phyloP scores from a whole-genome alignment of 2,329 filamentous ascomycete genomes.

The Daldinia sp. region DNA sequence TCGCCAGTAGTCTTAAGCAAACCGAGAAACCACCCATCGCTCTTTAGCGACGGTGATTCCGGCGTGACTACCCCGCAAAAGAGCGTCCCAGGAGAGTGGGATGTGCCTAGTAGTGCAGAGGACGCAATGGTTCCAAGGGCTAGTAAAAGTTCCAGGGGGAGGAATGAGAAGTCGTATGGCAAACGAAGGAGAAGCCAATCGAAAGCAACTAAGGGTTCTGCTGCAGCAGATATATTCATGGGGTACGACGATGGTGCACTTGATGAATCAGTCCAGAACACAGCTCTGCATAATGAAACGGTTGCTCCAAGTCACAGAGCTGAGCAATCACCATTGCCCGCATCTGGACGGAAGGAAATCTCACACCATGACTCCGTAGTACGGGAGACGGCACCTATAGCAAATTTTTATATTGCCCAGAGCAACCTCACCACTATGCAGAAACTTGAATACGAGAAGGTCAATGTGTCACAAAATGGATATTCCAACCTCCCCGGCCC shows the following conservation, averaged over 20 bases:
- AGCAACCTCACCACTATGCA: constrained; percentile 53
- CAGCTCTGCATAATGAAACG: constrained; percentile 19
- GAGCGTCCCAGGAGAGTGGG: constrained; percentile 49
- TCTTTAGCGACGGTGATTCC: constrained; percentile 43
- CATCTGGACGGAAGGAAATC: constrained; percentile 38
- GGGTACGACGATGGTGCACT: constrained; percentile 22
- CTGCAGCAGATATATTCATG: constrained; percentile 30
- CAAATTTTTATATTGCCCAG: constrained; percentile 51
- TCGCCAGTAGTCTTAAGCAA: constrained; percentile 42
- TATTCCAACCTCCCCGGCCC: constrained; percentile 39
- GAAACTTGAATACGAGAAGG: constrained; percentile 51
- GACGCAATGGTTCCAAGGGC: constrained; percentile 17
- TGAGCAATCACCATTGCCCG: constrained; percentile 26
- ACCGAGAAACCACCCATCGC: constrained; percentile 34
- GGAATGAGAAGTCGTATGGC: constrained; percentile 36
- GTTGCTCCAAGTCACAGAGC: constrained; percentile 8
- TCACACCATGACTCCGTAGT: constrained; percentile 42
- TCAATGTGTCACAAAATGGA: constrained; percentile 42
- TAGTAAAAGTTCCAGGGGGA: constrained; percentile 31
- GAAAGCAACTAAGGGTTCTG: constrained; percentile 24
- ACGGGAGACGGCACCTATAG: constrained; percentile 24
- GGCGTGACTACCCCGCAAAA: constrained; percentile 49
- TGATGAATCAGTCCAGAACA: constrained; percentile 16
- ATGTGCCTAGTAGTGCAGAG: constrained; percentile 52
- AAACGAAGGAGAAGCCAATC: constrained; percentile 39